A percentile compares a stretch with the other conserved stretches of the same genome.
Conservation (phyloP, 306 rosid species). For the Benincasa hispida region DNA sequence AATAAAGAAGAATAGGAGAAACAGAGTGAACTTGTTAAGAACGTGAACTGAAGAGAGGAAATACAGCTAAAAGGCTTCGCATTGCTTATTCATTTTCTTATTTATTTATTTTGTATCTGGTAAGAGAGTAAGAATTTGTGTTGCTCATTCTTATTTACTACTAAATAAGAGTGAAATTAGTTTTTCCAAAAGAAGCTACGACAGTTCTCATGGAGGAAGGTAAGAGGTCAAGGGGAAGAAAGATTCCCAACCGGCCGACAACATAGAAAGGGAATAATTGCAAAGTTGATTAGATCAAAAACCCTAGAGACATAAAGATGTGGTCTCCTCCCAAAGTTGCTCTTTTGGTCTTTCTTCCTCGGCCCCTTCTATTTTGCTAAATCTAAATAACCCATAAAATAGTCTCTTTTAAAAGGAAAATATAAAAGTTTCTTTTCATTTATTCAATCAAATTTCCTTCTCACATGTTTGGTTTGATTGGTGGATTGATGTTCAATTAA, state of each 20-base stretch:
- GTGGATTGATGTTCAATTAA: no score
- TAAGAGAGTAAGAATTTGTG: neutral
- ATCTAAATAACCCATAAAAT: neutral
- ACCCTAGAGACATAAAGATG: neutral
- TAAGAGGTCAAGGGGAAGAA: neutral
- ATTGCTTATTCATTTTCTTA: neutral
- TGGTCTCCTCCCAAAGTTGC: neutral
- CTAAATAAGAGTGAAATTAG: neutral
- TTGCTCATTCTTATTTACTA: neutral
- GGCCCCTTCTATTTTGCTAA: neutral
- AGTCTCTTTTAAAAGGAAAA: no score
- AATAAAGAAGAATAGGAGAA: neutral
- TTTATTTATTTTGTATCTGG: neutral
- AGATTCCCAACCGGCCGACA: neutral
- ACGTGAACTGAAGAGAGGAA: neutral
- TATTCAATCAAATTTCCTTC: no score
- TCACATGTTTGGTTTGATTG: no score
- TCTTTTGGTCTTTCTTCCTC: neutral
- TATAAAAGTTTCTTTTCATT: no score
- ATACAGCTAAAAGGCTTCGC: neutral
- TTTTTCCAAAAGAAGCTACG: neutral
- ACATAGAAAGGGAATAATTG: no score
- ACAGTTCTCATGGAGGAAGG: no score
- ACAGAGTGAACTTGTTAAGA: neutral
- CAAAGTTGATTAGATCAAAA: no score